Evolutionary conservation across 257 asterid species (phyloP).

Genomic region (Capsicum chinense): DNA sequence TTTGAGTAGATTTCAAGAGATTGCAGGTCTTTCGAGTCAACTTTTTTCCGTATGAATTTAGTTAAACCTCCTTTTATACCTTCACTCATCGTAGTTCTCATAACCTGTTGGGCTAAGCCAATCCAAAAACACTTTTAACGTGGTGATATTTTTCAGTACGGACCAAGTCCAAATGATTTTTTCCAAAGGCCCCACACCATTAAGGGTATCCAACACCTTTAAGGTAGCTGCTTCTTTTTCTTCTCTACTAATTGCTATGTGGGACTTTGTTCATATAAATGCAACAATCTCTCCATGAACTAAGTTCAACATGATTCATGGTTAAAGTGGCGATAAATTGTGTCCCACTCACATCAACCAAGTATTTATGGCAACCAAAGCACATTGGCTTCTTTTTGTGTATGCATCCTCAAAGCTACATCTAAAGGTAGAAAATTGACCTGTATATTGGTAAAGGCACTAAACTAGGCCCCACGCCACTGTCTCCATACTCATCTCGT

Average conservation of each 20-base stretch:
- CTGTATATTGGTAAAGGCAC: neutral
- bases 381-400: neutral
- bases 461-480: neutral
- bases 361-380: neutral
- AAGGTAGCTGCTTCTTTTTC: neutral
- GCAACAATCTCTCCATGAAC: neutral
- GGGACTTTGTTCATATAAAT: neutral
- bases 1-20: neutral
- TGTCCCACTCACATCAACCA: neutral
- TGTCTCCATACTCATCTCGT: neutral
- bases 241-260: neutral
- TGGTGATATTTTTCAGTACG: neutral
- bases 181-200: accelerated
- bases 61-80: neutral
- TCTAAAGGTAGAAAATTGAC: neutral
- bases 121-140: neutral
- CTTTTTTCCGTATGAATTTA: neutral
- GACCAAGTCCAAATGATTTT: accelerated
- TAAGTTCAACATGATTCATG: neutral
- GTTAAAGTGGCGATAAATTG: neutral
- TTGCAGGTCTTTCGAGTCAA: neutral
- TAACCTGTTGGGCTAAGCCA: neutral
- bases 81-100: neutral
- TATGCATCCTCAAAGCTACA: neutral
- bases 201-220: neutral